Evolutionary conservation across 1,139 yeast genomes (phyloP).

Genomic region (Blastobotrys serpentis): DNA sequence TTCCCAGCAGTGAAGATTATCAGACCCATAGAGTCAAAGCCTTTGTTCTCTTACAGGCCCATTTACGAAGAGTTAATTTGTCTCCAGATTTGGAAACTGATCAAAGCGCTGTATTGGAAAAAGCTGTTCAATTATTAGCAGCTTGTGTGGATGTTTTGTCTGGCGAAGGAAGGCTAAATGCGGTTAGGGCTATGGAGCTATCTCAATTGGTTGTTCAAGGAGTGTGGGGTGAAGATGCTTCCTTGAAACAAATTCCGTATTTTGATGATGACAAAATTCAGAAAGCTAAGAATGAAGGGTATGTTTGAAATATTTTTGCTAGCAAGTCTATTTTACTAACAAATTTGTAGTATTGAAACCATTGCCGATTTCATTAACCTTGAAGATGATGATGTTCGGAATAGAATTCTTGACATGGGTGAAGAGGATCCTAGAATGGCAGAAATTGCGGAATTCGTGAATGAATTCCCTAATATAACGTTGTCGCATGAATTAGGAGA

Average conservation of each 20-base stretch:
- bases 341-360: slow-evolving; percentile 52
- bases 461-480: slow-evolving; percentile 73
- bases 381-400: slow-evolving; percentile 75
- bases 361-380: slow-evolving; percentile 84
- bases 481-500: slow-evolving; percentile 44
- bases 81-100: slow-evolving; percentile 63
- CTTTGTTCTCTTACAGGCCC: slow-evolving; percentile 76
- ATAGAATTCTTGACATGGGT: slow-evolving; percentile 52
- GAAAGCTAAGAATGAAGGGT: slow-evolving; percentile 50
- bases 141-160: slow-evolving; percentile 76
- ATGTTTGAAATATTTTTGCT: slow-evolving; percentile 15
- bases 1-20: slow-evolving; percentile 44
- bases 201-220: slow-evolving; percentile 89
- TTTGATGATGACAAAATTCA: slow-evolving; percentile 54
- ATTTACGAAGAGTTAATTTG: slow-evolving; percentile 63
- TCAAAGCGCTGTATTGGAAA: slow-evolving; percentile 51
- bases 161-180: slow-evolving; percentile 76
- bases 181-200: slow-evolving; percentile 81
- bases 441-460: slow-evolving; percentile 82
- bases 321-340: slow-evolving; percentile 13
- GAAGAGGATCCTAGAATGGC: slow-evolving; percentile 49
- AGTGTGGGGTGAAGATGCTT: slow-evolving; percentile 77
- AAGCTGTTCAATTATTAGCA: slow-evolving; percentile 52
- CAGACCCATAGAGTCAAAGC: slow-evolving; percentile 66
- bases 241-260: slow-evolving; percentile 79